A percentile compares a stretch with the other conserved stretches of the same genome.
These are phyloP conservation scores for Oryza rufipogon DNA, from an alignment of 176 grass and related monocot species.

Conservation along the genomic window DNA sequence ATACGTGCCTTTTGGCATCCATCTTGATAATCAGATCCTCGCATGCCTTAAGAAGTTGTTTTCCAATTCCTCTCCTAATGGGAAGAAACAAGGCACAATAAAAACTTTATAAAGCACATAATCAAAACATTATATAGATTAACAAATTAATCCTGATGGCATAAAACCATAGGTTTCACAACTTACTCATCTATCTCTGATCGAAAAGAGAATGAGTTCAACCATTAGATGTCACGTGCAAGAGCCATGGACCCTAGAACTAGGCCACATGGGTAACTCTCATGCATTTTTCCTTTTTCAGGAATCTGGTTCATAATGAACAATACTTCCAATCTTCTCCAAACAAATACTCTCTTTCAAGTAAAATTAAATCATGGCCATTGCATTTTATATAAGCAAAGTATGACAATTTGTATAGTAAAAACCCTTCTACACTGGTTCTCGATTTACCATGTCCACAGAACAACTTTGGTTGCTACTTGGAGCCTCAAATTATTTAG, in stretches of 20 bases:
- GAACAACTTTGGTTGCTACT: not conserved
- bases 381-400: not conserved
- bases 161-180: not conserved
- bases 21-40: slow-evolving; percentile 76
- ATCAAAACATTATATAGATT: not conserved
- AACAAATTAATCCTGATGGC: not conserved
- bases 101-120: not conserved
- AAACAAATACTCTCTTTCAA: not conserved
- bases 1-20: slow-evolving; percentile 57
- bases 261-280: not conserved
- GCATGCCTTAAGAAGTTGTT: slow-evolving; percentile 76
- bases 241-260: not conserved
- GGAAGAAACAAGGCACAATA: not conserved
- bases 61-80: slow-evolving; percentile 70
- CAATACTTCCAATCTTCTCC: not conserved
- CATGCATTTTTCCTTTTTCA: not conserved
- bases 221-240: not conserved
- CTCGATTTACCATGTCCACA: not conserved
- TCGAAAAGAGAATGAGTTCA: not conserved
- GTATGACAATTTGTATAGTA: too few relatives aligned
- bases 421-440: not conserved
- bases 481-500: not conserved
- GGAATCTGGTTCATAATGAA: not conserved
- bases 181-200: not conserved
- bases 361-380: not conserved